Evolutionary conservation across 2,329 filamentous ascomycete genomes (phyloP), one percentile per base, ranked within the genome.

Genomic region (Bipolaris bicolor): DNA sequence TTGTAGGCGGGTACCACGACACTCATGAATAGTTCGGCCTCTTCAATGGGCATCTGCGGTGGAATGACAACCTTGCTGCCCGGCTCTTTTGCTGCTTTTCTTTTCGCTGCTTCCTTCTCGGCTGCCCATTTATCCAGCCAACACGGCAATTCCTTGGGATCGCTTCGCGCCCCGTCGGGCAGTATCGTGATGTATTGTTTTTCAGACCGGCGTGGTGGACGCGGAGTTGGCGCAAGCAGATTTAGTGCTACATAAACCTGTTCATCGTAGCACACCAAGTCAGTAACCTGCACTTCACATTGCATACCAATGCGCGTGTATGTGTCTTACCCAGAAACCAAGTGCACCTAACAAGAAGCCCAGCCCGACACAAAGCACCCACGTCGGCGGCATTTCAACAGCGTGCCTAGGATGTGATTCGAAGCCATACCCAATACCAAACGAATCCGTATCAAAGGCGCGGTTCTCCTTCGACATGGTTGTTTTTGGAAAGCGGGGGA

Each of bases 1-100:
- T 99, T 99, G 83, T 92, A 99, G 9, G 95, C 95, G 0, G 95
- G 95, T 41, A 99, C 89, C 0, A 99, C 92, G 7, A 98, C 88
- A 52, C 90, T 95, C 81, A 99, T 87, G 73, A 90, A 90, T n/a
- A 97, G 78, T 61, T 93, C 88, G 13, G 92, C 85, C 1, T 88
- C 83, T 62, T 92, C 89, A 52, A 96, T 89, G 43, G 81, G 77
- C 64, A 86, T 83, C 15, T 82, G 64, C 11, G 66, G 60, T 2
- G 68, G 66, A 44, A 68, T 57, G 2, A 69, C 63, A 5, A 66
- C 58, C 44, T 64, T 66, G 1, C 57, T 59, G 6, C 66, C 63
- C 6, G 68, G 65, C 34, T 63, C 61, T 67, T 52, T 70, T 13
- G 65, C 63, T 61, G 61, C 62, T 48, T 70, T 58, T 46, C 70